Conservation (phyloP, 495 filamentous ascomycete species). For the Hyaloscypha variabilis region DNA sequence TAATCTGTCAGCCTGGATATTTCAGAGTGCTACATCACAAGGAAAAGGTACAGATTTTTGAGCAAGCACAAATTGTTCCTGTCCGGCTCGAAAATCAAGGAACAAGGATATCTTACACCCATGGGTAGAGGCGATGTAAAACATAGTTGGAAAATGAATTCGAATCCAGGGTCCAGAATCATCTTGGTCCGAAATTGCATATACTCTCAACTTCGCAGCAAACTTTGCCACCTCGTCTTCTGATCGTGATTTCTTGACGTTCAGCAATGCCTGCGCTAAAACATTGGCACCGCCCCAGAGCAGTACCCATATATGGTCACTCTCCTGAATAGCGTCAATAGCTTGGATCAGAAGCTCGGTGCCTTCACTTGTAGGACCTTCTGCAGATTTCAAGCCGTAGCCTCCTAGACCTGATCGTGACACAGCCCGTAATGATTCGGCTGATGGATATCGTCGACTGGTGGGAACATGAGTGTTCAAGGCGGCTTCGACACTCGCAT, state of each 20-base stretch:
- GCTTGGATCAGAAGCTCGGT: slow-evolving; percentile 43
- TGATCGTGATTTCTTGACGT: slow-evolving; percentile 35
- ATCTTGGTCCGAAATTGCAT: slow-evolving; percentile 54
- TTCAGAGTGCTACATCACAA: no score
- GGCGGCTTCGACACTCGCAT: slow-evolving; percentile 42
- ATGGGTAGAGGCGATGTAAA: slow-evolving; percentile 48
- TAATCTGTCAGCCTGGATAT: no score
- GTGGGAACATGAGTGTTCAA: slow-evolving; percentile 43
- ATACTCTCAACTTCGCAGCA: slow-evolving; percentile 44
- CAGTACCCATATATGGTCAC: slow-evolving; percentile 46
- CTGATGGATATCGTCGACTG: slow-evolving; percentile 38
- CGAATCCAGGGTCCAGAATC: slow-evolving; percentile 52
- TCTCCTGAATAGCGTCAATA: slow-evolving; percentile 23
- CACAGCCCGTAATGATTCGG: slow-evolving; percentile 35
- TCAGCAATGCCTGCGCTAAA: slow-evolving; percentile 44
- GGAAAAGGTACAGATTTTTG: no score
- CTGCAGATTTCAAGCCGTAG: slow-evolving; percentile 41
- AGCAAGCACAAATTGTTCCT: background rate
- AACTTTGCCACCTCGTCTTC: slow-evolving; percentile 36
- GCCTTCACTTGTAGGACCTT: slow-evolving; percentile 39
- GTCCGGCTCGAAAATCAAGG: background rate
- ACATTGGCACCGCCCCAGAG: slow-evolving; percentile 52
- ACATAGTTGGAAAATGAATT: slow-evolving; percentile 44
- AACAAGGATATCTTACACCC: slow-evolving; percentile 37
- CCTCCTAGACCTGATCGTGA: slow-evolving; percentile 35